Percentiles rank a stretch among this genome's conserved stretches.
Conservation (phyloP, 305 asterid genomes). For the Fraxinus baroniana region DNA sequence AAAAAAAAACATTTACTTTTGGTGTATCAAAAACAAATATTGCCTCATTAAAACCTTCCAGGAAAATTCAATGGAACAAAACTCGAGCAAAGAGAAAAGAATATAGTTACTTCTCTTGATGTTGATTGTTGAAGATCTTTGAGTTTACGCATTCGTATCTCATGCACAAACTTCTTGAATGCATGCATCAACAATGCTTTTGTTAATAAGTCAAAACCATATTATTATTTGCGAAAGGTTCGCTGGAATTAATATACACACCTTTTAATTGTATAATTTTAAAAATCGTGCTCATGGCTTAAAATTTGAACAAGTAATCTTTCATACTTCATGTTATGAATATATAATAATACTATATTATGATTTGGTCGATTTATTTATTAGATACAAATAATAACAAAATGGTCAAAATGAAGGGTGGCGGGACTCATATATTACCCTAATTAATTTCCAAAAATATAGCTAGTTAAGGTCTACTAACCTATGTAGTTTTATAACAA, state of each 20-base stretch:
- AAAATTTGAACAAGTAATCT: background rate
- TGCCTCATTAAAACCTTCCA: background rate
- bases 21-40: background rate
- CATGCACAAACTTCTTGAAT: background rate
- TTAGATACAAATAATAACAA: no score
- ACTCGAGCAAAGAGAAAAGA: background rate
- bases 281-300: background rate
- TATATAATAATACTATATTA: no score
- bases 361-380: background rate
- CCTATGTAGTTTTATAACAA: background rate
- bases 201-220: background rate
- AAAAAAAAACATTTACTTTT: no score
- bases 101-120: no score
- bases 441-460: no score
- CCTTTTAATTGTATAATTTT: background rate
- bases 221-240: background rate
- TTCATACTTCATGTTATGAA: background rate
- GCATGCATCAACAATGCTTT: background rate
- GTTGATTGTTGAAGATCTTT: no score
- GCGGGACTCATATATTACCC: background rate
- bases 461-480: no score
- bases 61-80: background rate
- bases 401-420: background rate
- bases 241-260: background rate
- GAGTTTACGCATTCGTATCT: background rate